Evolutionary conservation across 495 filamentous ascomycete species (phyloP), one percentile per base, ranked within the genome.

Genomic region (Talaromyces borbonicus): DNA sequence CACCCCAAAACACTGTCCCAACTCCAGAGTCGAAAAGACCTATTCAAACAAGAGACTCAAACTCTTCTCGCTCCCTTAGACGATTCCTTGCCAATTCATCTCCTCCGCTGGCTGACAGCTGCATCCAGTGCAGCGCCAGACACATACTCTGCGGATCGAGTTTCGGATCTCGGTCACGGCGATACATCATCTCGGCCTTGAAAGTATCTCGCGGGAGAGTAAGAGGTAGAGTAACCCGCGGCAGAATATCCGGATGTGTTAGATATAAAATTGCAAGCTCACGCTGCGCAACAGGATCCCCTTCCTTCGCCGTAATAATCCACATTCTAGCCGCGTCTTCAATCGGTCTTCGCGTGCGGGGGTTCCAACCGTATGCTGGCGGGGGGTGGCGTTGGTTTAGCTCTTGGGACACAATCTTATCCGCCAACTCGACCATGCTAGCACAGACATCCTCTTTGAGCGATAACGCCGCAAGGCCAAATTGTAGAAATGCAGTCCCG

Each of bases 71-170:
- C 62, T 90, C 85, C 49, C 84, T 75, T 62, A 96, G 75, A 61
- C 89, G 84, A 59, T 85, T 86, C 59, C 77, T 80, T 22, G 92
- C 92, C 50, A 96, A 71, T 56, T 85, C 78, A 61, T 98, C 92
- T 8, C 89, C 89, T 27, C 90, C 90, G 43, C 71, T 77, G 47
- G 86, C 84, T 31, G 86, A 88, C 50, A 90, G 68, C 68, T 89
- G 88, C 92, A 97, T 97, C 92, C 92, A 98, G 67, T 98, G 92
- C 56, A 95, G 84, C 3, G 93, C 90, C 44, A 96, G 74, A 56
- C 90, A 95, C 84, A 98, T 95, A 8, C 87, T 87, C 38, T 83
- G 80, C 14, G 92, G 88, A 57, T 98, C 89, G 35, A 74, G 72
- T 48, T 73, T 73, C 37, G 81, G 79, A 46, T 69, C 65, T 29